Evolutionary conservation across 208 protist genomes (phyloP).

Genomic region (Acanthamoeba sp.): DNA sequence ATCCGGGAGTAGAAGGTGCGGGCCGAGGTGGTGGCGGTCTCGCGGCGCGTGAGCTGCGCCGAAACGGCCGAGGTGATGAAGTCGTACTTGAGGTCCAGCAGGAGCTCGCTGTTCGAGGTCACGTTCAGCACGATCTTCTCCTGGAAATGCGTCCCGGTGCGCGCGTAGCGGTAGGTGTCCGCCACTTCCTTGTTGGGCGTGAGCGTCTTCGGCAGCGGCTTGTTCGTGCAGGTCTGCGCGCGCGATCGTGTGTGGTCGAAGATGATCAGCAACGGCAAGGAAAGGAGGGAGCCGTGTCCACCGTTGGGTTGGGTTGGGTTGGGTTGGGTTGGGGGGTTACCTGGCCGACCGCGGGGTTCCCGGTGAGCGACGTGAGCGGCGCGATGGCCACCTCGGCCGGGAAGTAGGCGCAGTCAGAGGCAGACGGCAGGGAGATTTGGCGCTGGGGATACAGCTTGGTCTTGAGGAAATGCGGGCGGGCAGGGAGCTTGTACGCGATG

Average conservation of each 20-base stretch:
- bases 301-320: too few relatives aligned
- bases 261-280: too few relatives aligned
- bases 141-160: not conserved
- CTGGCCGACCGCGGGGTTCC: conserved; percentile 35
- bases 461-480: conserved; percentile 50
- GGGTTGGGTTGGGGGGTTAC: too few relatives aligned
- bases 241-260: too few relatives aligned
- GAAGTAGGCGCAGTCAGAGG: not conserved
- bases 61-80: conserved; percentile 33
- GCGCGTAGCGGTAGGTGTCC: not conserved
- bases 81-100: conserved; percentile 48
- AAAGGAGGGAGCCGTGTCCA: not conserved
- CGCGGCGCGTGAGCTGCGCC: conserved; percentile 2
- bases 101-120: not conserved
- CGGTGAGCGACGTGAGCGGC: not conserved
- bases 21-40: not conserved
- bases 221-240: not conserved
- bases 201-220: not conserved
- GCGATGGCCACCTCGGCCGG: conserved; percentile 37
- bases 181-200: not conserved
- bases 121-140: not conserved
- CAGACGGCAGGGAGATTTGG: conserved; percentile 23
- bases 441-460: conserved; percentile 32
- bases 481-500: conserved; percentile 22
- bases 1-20: not conserved